Evolutionary conservation across 2,329 filamentous ascomycete species (phyloP), one percentile per base, ranked within the genome.

Genomic region (Plectosphaerella sp.): DNA sequence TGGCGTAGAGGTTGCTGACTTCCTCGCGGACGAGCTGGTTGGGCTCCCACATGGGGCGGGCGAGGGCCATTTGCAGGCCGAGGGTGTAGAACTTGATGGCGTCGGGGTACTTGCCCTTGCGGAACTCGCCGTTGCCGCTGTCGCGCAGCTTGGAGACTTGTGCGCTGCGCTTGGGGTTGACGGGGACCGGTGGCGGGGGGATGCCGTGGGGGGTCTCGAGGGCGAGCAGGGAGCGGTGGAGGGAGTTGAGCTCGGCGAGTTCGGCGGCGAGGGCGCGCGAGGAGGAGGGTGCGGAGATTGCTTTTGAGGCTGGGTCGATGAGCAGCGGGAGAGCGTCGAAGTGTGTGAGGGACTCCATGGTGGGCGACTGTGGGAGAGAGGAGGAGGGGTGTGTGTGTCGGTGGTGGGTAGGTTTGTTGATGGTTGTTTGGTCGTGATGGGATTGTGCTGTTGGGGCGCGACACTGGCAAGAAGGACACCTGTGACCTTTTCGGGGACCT

Each of bases 101-200:
- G 51, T 95, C 90, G 52, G 71, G 72, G 72, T 88, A 84, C 60
- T 84, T 80, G 61, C 80, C 80, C 71, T 93, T 92, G 70, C 90
- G 88, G 77, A 89, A 93, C 61, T 89, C 84, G 53, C 75, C 75
- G 76, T 96, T 96, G 63, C 91, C 93, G 52, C 81, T 82, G 68
- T 97, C 94, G 67, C 91, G 89, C 59, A 97, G 85, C 74, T 97
- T 97, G 72, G 79, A 83, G 71, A 99, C 88, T 66, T 92, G 85
- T 36, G 89, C 91, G 59, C 82, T 86, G 64, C 93, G 90, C 75
- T 97, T 96, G 49, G 91, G 92, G 77, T 96, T 95, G 56, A 97
- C 87, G 54, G 92, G 92, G 42, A 96, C 80, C 0, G 94, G 94
- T 0, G 93, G 88, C 5, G 92, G 91, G 0, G 93, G 93, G 18